Evolutionary conservation across 345 rosid genomes (phyloP).

Genomic region (Eucalyptus polyanthemos): DNA sequence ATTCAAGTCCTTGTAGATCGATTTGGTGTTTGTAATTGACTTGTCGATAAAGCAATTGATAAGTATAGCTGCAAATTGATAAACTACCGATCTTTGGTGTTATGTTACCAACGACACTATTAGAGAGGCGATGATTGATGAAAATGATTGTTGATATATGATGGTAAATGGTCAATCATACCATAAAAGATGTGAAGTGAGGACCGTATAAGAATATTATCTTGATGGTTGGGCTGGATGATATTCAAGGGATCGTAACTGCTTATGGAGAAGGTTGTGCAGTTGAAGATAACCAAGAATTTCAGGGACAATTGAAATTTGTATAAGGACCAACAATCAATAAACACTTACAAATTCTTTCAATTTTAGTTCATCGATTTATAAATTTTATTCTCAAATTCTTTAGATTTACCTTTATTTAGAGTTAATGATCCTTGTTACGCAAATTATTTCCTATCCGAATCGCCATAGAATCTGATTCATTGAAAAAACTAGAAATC

Average conservation of each 20-base stretch:
- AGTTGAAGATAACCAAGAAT: too few relatives aligned
- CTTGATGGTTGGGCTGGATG: not conserved
- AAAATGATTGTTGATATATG: accelerated
- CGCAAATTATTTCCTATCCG: too few relatives aligned
- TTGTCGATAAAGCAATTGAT: accelerated
- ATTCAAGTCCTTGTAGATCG: not conserved
- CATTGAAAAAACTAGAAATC: too few relatives aligned
- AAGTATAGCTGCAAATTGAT: not conserved
- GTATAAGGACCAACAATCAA: too few relatives aligned
- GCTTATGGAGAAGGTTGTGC: not conserved
- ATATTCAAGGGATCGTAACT: not conserved
- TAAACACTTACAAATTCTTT: too few relatives aligned
- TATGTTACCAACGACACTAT: not conserved
- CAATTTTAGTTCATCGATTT: too few relatives aligned
- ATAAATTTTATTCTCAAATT: too few relatives aligned
- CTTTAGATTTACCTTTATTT: too few relatives aligned
- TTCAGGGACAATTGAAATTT: too few relatives aligned
- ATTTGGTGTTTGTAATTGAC: accelerated
- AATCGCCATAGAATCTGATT: too few relatives aligned
- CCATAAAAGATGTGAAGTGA: not conserved
- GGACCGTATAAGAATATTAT: not conserved
- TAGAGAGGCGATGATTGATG: accelerated
- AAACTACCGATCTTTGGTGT: not conserved
- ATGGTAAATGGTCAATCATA: not conserved
- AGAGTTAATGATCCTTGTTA: too few relatives aligned